These are phyloP conservation scores for Aspergillus clavatus DNA, from an alignment of 2,329 filamentous ascomycete species.

Conservation along the genomic window DNA sequence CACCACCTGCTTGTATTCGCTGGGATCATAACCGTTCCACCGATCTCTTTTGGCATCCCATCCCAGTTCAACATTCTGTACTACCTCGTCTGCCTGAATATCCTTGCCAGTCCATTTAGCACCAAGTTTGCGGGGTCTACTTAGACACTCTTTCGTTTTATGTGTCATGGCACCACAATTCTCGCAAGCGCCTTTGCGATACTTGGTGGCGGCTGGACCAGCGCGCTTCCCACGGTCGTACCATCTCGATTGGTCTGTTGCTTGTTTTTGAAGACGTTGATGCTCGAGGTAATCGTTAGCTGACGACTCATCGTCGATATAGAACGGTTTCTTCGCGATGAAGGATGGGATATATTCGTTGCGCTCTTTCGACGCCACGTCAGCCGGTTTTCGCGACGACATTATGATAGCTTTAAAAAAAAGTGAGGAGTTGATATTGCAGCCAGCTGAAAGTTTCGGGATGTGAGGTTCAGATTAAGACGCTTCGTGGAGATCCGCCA, in stretches of 20 bases:
- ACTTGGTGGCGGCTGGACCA: conserved; percentile 89
- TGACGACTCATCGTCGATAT: conserved; percentile 72
- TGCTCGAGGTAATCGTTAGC: conserved; percentile 90
- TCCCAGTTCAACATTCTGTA: conserved; percentile 79
- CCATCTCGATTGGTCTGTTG: conserved; percentile 73
- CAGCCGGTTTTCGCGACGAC: conserved; percentile 49
- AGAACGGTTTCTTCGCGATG: conserved; percentile 97
- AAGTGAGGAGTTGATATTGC: neutral
- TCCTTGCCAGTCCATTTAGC: conserved; percentile 89
- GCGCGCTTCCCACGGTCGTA: conserved; percentile 83
- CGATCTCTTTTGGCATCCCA: conserved; percentile 98
- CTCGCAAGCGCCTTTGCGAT: conserved; percentile 94
- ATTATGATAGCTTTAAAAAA: conserved; percentile 21
- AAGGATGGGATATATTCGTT: conserved; percentile 98
- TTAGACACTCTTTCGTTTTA: conserved; percentile 89
- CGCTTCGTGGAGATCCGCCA: neutral
- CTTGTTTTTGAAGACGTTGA: conserved; percentile 73
- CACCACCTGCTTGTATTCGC: conserved; percentile 80
- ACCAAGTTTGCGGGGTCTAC: conserved; percentile 79
- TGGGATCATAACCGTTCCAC: conserved; percentile 95
- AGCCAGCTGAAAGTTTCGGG: conserved; percentile 1
- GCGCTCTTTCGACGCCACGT: conserved; percentile 68
- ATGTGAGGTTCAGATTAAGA: conserved; percentile 9
- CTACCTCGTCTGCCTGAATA: conserved; percentile 84
- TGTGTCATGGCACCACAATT: conserved; percentile 98